Base-by-base conservation (phyloP, 345 rosid species). In the Orychophragmus violaceus region DNA sequence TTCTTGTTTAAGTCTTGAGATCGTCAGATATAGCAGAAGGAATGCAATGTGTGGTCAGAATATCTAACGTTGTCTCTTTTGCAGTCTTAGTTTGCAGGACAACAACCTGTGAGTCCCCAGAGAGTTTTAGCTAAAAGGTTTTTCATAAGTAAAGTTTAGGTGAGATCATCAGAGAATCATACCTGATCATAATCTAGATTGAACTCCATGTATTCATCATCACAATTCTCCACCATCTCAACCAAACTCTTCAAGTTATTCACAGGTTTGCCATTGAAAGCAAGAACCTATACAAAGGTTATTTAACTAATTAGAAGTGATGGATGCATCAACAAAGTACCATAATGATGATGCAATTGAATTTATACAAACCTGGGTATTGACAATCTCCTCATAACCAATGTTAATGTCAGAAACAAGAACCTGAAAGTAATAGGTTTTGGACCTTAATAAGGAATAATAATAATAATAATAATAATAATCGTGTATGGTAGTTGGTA, bases 391-490 rank as follows among this genome's bases (percentile, higher is more conserved):
- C 57, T 92, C 97, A 18, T 92, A 92, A 72, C 98, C 95, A 45
- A 92, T 89, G 76, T 89, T 92, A 25, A 89, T 79, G 75, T 87
- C 98, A 74, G 95, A 87, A 54, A 92, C 97, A 63, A 92, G 98
- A 67, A 92, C 98, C 96, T 89, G 67, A 59, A 19, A 60, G 44
- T 41, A 17, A 11, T 4, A 18, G 3, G 16, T 4, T 11, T 58
- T 36, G 5, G 16, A 23, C 41, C 35, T 39, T 70, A 8, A 39
- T 21, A 41, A 16, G 7, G 48, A 41, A 41, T 41, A 16, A 16
- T 16, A n/a, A n/a, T n/a, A n/a, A n/a, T n/a, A n/a, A n/a, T n/a
- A n/a, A n/a, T n/a, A n/a, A n/a, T n/a, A n/a, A n/a, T n/a, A n/a
- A n/a, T n/a, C n/a, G n/a, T n/a, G n/a, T n/a, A n/a, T n/a, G n/a